These are phyloP conservation scores for Epichloe gansuensis DNA, from an alignment of 2,329 filamentous ascomycete species.

Conservation along the genomic window DNA sequence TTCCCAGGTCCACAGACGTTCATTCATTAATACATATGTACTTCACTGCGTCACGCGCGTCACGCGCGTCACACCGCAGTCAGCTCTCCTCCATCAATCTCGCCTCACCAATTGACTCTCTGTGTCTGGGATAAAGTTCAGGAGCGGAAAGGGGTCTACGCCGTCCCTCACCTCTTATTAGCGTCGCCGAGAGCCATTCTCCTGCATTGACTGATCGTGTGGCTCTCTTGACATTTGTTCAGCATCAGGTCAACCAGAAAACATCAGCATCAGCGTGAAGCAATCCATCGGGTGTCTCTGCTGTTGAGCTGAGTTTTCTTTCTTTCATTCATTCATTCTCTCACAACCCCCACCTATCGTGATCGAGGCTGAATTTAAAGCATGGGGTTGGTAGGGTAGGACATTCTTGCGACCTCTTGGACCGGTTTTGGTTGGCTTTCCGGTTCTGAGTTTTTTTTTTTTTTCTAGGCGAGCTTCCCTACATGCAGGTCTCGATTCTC, in stretches of 20 bases:
- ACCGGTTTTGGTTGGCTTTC: neutral
- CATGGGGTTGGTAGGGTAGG: neutral
- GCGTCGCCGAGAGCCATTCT: neutral
- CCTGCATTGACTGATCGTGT: neutral
- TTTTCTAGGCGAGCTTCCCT: neutral
- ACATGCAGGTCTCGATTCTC: neutral
- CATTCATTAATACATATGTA: too few species aligned
- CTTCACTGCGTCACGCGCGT: neutral
- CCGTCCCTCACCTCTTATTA: conserved; percentile 1
- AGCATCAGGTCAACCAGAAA: neutral
- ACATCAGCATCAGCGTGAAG: neutral
- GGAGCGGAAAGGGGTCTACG: neutral
- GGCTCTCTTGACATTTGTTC: neutral
- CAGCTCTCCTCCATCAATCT: neutral
- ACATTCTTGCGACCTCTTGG: neutral
- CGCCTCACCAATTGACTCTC: neutral
- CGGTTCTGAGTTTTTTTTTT: neutral
- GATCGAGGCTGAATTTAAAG: neutral
- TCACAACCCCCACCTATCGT: neutral
- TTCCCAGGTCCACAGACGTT: neutral
- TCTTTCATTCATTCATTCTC: neutral
- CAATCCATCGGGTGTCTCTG: neutral
- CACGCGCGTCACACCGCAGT: neutral
- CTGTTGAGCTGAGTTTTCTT: neutral
- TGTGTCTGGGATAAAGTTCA: neutral